Evolutionary conservation across 2,329 filamentous ascomycete genomes (phyloP).

Genomic region (Claviceps cyperi): DNA sequence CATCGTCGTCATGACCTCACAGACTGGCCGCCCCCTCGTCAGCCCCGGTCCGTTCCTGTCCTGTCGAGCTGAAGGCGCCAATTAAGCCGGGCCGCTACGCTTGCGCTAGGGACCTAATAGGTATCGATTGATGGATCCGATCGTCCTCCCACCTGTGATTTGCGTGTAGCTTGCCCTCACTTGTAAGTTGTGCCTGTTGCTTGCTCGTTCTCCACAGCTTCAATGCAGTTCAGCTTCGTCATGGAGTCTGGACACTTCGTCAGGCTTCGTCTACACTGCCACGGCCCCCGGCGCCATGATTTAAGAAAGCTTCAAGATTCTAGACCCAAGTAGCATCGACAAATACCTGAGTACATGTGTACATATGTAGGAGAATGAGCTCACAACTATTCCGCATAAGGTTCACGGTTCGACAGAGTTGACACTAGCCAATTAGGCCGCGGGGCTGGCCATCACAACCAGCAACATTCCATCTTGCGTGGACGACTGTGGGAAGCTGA

Average conservation of each 20-base stretch:
- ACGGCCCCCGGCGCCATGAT: not conserved
- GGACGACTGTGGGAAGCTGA: too few relatives aligned
- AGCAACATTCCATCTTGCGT: too few relatives aligned
- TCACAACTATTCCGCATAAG: too few relatives aligned
- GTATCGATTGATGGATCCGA: not conserved
- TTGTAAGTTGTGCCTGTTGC: not conserved
- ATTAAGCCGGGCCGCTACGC: not conserved
- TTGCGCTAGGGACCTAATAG: not conserved
- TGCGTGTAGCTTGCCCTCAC: not conserved
- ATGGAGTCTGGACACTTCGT: not conserved
- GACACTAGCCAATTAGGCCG: too few relatives aligned
- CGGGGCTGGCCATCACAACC: too few relatives aligned
- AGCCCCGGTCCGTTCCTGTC: not conserved
- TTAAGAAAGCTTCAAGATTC: not conserved
- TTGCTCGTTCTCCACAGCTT: not conserved
- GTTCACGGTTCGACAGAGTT: too few relatives aligned
- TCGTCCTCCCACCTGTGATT: not conserved
- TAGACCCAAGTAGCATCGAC: too few relatives aligned
- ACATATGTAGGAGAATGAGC: too few relatives aligned
- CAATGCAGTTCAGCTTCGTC: not conserved
- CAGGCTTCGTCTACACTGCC: not conserved
- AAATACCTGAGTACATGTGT: too few relatives aligned
- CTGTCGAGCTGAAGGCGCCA: not conserved
- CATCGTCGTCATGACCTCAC: not conserved
- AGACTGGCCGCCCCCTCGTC: not conserved